phyloP scores from a whole-genome alignment of 2,329 filamentous ascomycete species.

The Alternaria dauci region DNA sequence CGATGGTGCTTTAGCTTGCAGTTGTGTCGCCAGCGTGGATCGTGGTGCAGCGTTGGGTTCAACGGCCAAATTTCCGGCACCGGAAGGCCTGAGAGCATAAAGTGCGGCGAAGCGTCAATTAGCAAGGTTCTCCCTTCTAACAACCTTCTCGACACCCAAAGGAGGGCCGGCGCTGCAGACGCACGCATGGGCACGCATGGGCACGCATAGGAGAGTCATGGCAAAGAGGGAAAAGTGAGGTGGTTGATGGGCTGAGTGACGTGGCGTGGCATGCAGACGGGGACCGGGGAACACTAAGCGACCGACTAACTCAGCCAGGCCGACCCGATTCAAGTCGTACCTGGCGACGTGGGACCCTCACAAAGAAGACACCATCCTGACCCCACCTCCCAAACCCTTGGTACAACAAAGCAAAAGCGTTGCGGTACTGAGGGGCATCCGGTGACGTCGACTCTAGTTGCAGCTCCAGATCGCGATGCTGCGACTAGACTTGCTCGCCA shows the following conservation, averaged over 20 bases:
- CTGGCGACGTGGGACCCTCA: conserved; percentile 37
- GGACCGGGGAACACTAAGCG: conserved; percentile 25
- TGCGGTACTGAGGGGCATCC: conserved; percentile 14
- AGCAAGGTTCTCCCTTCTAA: conserved; percentile 30
- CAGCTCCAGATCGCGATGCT: conserved; percentile 18
- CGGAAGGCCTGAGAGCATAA: conserved; percentile 32
- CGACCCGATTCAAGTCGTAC: conserved; percentile 20
- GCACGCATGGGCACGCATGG: conserved; percentile 20
- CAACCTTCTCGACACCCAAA: conserved; percentile 30
- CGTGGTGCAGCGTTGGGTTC: conserved; percentile 37
- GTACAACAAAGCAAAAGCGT: conserved; percentile 26
- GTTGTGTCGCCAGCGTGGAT: conserved; percentile 33
- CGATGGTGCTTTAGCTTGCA: conserved; percentile 38
- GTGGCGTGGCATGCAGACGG: conserved; percentile 23
- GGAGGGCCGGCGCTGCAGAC: conserved; percentile 39
- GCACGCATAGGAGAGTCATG: conserved; percentile 24
- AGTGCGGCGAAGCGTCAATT: conserved; percentile 26
- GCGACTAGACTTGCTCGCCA: conserved; percentile 9
- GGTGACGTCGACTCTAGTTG: conserved; percentile 11
- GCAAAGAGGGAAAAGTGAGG: conserved; percentile 25
- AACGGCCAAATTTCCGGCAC: conserved; percentile 25
- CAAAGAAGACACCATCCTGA: conserved; percentile 23
- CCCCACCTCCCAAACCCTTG: conserved; percentile 18
- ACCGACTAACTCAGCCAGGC: conserved; percentile 25
- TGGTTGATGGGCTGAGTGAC: conserved; percentile 43